Conservation (phyloP, 108 stramenopile genomes). For the Parietichytrium sp. region DNA sequence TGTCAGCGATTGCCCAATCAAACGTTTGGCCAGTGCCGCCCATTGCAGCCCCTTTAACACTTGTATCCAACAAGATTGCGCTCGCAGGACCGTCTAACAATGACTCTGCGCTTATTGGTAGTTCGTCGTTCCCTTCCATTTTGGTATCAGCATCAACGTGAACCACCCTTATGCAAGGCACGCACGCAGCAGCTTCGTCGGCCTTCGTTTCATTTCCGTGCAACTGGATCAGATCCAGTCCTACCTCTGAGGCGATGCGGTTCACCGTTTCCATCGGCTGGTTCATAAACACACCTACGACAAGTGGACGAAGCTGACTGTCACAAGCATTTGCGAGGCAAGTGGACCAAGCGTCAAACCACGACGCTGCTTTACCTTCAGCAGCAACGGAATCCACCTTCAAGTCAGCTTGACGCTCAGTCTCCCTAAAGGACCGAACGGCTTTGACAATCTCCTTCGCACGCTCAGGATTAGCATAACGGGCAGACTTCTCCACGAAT, state of each 20-base stretch:
- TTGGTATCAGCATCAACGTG: slow-evolving; percentile 78
- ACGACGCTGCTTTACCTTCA: background rate
- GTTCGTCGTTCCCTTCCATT: background rate
- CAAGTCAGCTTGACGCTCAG: slow-evolving; percentile 48
- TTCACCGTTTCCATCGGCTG: slow-evolving; percentile 74
- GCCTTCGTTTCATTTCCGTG: slow-evolving; percentile 89
- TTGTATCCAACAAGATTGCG: slow-evolving; percentile 80
- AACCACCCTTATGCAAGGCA: slow-evolving; percentile 85
- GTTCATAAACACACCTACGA: slow-evolving; percentile 96
- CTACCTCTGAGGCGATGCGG: slow-evolving; percentile 72
- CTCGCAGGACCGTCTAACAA: slow-evolving; percentile 52
- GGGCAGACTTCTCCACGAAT: slow-evolving; percentile 80
- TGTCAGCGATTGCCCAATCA: slow-evolving; percentile 79
- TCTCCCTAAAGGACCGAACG: slow-evolving; percentile 84
- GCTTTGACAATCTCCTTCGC: slow-evolving; percentile 72
- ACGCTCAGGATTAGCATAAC: slow-evolving; percentile 69
- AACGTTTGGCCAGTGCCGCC: slow-evolving; percentile 92
- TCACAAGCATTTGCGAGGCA: background rate
- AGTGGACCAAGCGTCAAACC: background rate
- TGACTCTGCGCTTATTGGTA: background rate
- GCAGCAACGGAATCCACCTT: background rate
- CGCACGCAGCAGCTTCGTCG: slow-evolving; percentile 57
- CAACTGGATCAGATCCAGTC: slow-evolving; percentile 92
- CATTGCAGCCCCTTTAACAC: slow-evolving; percentile 77
- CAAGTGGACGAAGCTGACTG: slow-evolving; percentile 68